These are phyloP conservation scores for Trebouxia sp. DNA, from an alignment of 139 green algal species.

Conservation along the genomic window DNA sequence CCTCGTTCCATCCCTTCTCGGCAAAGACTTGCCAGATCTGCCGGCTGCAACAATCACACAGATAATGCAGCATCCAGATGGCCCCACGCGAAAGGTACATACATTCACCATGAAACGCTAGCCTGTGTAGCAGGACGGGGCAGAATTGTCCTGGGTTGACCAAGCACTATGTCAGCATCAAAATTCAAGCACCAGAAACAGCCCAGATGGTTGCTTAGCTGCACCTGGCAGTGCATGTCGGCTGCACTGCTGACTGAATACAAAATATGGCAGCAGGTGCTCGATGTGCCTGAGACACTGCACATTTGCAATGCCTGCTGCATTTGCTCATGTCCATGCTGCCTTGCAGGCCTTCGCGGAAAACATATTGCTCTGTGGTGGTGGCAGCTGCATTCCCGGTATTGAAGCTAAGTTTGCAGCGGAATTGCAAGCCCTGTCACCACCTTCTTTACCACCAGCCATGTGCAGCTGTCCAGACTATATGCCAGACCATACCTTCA, in stretches of 20 bases:
- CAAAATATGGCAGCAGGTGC: too few relatives aligned
- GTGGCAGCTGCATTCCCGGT: conserved; percentile 46
- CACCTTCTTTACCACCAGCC: conserved; percentile 34
- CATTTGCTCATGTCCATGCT: not conserved
- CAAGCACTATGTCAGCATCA: too few relatives aligned
- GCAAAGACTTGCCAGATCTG: conserved; percentile 35
- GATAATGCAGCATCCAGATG: conserved; percentile 38
- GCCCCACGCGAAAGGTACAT: conserved; percentile 49
- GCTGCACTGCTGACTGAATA: too few relatives aligned
- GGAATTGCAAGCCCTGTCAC: conserved; percentile 42
- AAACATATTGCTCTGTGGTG: conserved; percentile 61
- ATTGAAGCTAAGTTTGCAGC: conserved; percentile 46
- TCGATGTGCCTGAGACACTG: too few relatives aligned
- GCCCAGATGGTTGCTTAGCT: too few relatives aligned
- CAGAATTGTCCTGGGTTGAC: too few relatives aligned
- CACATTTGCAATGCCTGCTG: not conserved
- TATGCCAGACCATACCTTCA: conserved; percentile 66
- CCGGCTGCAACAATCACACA: conserved; percentile 33
- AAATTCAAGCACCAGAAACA: too few relatives aligned
- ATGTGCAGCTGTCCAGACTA: conserved; percentile 64
- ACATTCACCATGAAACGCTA: too few relatives aligned
- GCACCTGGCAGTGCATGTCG: too few relatives aligned
- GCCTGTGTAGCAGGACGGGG: too few relatives aligned
- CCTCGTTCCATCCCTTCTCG: conserved; percentile 44
- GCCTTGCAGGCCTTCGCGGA: conserved; percentile 47